Base-by-base conservation (phyloP, 257 asterid genomes). In the Gentiana dahurica region DNA sequence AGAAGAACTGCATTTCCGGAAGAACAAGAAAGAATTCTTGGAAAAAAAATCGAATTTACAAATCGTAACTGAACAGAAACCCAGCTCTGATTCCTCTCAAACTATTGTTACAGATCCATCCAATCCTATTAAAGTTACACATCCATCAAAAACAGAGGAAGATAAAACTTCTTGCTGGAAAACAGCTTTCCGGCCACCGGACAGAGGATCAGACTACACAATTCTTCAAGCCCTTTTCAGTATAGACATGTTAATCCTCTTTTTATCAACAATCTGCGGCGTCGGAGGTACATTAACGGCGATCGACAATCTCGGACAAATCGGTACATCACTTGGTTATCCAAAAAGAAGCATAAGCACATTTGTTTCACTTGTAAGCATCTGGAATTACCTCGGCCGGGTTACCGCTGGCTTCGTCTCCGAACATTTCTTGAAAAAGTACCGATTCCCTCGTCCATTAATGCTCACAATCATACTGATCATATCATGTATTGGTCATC, bases 231-330 rank as follows among this genome's bases (percentile, higher is more conserved):
- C 69, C 9, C 69, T 65, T 11, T 67, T 67, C 63, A 67, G 69
- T 39, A 3, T 58, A 12, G 70, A 65, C 48, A 65, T 65, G 70
- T 50, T 65, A 8, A 65, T 65, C 0, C 60, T 87, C 0, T 81
- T 87, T 12, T 24, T 75, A 6, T 79, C 95, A 0, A 81, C 95
- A 1, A 81, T 84, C 32, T 84, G 94, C 43, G 95, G 95, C 5
- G 80, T 87, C 2, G 95, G 95, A 33, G 94, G 95, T 1, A 83
- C 94, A 0, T 63, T 87, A 37, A 84, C 95, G 4, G 95, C 95
- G 1, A 84, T 87, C 39, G 70, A 65, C 54, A 65, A 65, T 39
- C 39, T 65, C 38, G 70, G 64, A 1, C 70, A 65, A 6, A 87
- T 87, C 13, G 95, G 94, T 0, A 47, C 64, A 0, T 87, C 95